Evolutionary conservation across 441 rosid genomes (phyloP).

Genomic region (Populus tomentosa): DNA sequence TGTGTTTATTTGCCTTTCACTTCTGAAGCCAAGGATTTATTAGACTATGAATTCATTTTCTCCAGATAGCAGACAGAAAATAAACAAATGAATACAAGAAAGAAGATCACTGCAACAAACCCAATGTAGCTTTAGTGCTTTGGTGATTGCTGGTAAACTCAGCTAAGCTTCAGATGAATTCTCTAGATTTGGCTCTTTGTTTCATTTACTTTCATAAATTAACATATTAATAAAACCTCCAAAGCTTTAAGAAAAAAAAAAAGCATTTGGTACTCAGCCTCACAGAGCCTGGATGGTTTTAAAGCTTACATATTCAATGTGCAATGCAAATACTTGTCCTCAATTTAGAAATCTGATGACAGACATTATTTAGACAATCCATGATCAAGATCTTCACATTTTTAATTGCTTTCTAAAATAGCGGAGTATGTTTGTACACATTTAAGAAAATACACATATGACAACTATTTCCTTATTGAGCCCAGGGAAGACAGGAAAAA

Average conservation of each 20-base stretch:
- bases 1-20: neutral
- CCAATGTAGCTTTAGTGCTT: neutral
- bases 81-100: neutral
- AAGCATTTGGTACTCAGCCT: neutral
- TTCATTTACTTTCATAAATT: neutral
- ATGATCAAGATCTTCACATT: neutral
- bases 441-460: neutral
- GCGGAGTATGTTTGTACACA: neutral
- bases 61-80: neutral
- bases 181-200: neutral
- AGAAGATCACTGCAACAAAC: neutral
- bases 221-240: neutral
- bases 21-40: neutral
- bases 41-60: neutral
- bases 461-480: neutral
- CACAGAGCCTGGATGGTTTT: neutral
- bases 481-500: neutral
- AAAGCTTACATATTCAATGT: neutral
- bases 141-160: neutral
- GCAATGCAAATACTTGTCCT: neutral
- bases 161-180: neutral
- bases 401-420: neutral
- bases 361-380: neutral
- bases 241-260: neutral
- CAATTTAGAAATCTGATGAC: neutral